Evolutionary conservation across 2,329 filamentous ascomycete genomes (phyloP).

Genomic region (Penicillium sp.): DNA sequence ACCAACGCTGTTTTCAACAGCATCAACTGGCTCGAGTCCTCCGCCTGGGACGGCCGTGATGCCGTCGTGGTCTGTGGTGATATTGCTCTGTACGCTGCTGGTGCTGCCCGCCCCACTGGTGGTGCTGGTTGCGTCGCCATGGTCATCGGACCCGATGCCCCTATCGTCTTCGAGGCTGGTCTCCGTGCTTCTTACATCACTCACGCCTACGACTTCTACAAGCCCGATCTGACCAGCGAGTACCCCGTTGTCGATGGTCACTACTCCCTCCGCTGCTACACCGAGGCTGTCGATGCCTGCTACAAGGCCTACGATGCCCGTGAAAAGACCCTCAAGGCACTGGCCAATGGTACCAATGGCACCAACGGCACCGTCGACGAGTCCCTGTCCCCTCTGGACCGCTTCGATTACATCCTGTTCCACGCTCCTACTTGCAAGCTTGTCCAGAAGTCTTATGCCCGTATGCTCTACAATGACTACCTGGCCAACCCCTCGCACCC

Average conservation of each 20-base stretch:
- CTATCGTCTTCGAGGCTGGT: conserved; percentile 73
- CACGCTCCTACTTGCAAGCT: conserved; percentile 86
- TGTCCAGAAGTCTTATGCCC: conserved; percentile 79
- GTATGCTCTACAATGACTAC: conserved; percentile 84
- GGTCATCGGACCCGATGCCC: conserved; percentile 75
- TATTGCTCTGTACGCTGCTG: conserved; percentile 83
- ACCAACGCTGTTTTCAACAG: conserved; percentile 83
- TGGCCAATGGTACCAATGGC: conserved; percentile 51
- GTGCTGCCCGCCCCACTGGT: conserved; percentile 75
- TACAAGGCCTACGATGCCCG: conserved; percentile 79
- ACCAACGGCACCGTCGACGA: conserved; percentile 50
- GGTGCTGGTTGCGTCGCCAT: conserved; percentile 77
- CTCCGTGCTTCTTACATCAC: conserved; percentile 77
- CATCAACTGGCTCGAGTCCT: conserved; percentile 83
- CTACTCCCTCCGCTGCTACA: conserved; percentile 80
- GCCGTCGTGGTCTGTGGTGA: conserved; percentile 78
- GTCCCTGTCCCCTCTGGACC: conserved; percentile 66
- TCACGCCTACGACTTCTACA: conserved; percentile 88
- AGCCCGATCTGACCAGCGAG: conserved; percentile 82
- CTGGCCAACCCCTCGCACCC: conserved; percentile 66
- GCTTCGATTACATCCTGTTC: conserved; percentile 81
- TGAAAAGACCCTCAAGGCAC: conserved; percentile 60
- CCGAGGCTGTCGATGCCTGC: conserved; percentile 73
- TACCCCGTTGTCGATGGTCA: conserved; percentile 84
- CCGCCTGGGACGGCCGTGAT: conserved; percentile 80